Evolutionary conservation across 2,329 filamentous ascomycete genomes (phyloP).

Genomic region (Penicillium oxalicum): DNA sequence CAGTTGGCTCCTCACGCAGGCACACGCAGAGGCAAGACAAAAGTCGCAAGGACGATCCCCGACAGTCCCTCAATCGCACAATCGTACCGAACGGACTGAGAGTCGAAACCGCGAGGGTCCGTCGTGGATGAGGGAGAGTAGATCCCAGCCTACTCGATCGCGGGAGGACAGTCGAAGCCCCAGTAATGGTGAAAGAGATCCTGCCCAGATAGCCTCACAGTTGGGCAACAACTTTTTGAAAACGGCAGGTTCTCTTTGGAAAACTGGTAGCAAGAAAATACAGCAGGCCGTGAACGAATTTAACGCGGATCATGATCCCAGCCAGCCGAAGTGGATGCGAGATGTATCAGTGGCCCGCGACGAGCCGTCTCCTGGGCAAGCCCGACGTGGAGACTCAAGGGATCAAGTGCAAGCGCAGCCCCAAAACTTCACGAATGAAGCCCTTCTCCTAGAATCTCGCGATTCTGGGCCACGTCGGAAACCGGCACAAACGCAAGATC

Average conservation of each 20-base stretch:
- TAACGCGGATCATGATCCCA: slow-evolving; percentile 64
- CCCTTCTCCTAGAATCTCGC: slow-evolving; percentile 31
- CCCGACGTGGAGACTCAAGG: slow-evolving; percentile 19
- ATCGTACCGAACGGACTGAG: slow-evolving; percentile 22
- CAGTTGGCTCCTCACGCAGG: slow-evolving; percentile 83
- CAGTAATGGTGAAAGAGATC: slow-evolving; percentile 60
- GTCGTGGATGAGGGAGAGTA: slow-evolving; percentile 59
- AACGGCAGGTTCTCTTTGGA: slow-evolving; percentile 92
- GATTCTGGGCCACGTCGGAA: slow-evolving; percentile 24
- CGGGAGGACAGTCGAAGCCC: slow-evolving; percentile 28
- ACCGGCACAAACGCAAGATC: slow-evolving; percentile 21
- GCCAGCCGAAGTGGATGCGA: slow-evolving; percentile 92
- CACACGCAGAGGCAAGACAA: slow-evolving; percentile 74
- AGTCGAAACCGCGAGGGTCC: slow-evolving; percentile 38
- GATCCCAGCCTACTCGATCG: slow-evolving; percentile 17
- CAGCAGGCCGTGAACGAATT: slow-evolving; percentile 90
- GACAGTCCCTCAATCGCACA: slow-evolving; percentile 13
- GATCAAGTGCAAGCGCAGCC: slow-evolving; percentile 15
- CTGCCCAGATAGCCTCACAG: slow-evolving; percentile 73
- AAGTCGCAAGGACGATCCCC: slow-evolving; percentile 46
- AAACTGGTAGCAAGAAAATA: slow-evolving; percentile 84
- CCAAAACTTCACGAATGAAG: slow-evolving; percentile 54
- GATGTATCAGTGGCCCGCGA: slow-evolving; percentile 47
- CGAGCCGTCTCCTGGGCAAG: slow-evolving; percentile 13
- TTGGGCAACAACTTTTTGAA: slow-evolving; percentile 83